Evolutionary conservation across 306 rosid species (phyloP).

Genomic region (Prunus armeniaca): DNA sequence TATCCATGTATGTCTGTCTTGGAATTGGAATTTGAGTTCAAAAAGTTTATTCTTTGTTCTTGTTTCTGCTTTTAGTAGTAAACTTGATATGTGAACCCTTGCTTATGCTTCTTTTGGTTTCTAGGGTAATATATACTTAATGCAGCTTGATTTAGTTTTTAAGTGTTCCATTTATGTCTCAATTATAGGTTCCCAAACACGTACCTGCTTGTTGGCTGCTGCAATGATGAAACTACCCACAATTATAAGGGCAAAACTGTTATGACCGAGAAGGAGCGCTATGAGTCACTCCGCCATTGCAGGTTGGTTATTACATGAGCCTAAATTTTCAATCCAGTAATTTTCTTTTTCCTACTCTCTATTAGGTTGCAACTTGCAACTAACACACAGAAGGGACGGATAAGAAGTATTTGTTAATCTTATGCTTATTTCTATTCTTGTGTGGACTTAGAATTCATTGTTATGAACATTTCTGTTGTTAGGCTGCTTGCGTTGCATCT

Average conservation of each 20-base stretch:
- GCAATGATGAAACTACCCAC: slow-evolving; percentile 84
- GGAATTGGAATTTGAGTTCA: neutral
- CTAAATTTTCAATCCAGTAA: neutral
- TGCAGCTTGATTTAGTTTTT: neutral
- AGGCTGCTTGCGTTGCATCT: neutral
- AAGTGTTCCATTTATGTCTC: neutral
- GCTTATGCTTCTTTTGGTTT: neutral
- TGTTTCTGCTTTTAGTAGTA: neutral
- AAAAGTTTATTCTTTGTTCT: neutral
- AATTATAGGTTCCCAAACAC: slow-evolving; percentile 72
- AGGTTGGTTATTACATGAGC: slow-evolving; percentile 37
- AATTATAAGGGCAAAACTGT: slow-evolving; percentile 91
- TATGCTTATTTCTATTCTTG: neutral
- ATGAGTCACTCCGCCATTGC: slow-evolving; percentile 97
- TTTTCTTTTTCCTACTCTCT: neutral
- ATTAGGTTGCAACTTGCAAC: neutral
- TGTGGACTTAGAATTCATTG: neutral
- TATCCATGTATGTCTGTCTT: neutral
- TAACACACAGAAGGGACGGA: neutral
- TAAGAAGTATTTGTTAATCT: neutral
- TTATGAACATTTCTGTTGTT: neutral
- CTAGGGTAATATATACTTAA: neutral
- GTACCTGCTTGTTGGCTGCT: slow-evolving; percentile 87
- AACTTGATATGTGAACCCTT: neutral
- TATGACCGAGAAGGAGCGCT: slow-evolving; percentile 86